Percentiles rank a stretch among this genome's conserved stretches.
Conservation (phyloP, 345 rosid genomes). For the Durio zibethinus region DNA sequence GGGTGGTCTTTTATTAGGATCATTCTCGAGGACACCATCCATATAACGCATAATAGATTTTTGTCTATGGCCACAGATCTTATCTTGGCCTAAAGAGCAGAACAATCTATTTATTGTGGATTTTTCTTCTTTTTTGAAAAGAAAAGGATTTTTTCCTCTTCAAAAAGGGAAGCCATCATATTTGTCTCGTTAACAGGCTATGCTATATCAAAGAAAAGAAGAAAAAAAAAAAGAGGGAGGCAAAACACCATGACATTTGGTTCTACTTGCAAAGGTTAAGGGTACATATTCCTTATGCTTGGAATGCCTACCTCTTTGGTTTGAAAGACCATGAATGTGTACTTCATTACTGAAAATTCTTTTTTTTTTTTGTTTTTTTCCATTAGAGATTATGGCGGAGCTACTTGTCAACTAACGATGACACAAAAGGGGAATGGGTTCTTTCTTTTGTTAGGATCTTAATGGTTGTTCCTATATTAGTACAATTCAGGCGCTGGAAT, state of each 20-base stretch:
- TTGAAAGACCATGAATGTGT: not conserved
- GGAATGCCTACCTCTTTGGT: too few species aligned
- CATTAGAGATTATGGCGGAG: not conserved
- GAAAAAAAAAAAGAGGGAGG: too few species aligned
- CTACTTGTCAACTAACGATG: not conserved
- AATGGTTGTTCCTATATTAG: too few species aligned
- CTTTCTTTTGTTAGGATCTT: not conserved
- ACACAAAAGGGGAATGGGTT: not conserved
- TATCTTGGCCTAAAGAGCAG: not conserved
- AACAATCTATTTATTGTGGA: not conserved
- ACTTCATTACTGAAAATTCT: not conserved
- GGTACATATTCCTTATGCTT: too few species aligned
- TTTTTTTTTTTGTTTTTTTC: not conserved
- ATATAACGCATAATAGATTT: too few species aligned
- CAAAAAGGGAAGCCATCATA: not conserved
- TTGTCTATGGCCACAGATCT: too few species aligned
- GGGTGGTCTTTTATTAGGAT: too few species aligned
- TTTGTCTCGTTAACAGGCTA: not conserved
- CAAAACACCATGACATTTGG: too few species aligned
- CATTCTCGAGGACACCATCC: too few species aligned
- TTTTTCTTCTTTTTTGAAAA: too few species aligned
- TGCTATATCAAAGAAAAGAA: not conserved
- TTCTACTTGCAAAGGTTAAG: too few species aligned
- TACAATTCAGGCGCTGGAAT: not conserved
- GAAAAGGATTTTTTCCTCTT: not conserved